Evolutionary conservation across 2,329 filamentous ascomycete genomes (phyloP).

Genomic region (Graphilbum ipis-grandicollis): DNA sequence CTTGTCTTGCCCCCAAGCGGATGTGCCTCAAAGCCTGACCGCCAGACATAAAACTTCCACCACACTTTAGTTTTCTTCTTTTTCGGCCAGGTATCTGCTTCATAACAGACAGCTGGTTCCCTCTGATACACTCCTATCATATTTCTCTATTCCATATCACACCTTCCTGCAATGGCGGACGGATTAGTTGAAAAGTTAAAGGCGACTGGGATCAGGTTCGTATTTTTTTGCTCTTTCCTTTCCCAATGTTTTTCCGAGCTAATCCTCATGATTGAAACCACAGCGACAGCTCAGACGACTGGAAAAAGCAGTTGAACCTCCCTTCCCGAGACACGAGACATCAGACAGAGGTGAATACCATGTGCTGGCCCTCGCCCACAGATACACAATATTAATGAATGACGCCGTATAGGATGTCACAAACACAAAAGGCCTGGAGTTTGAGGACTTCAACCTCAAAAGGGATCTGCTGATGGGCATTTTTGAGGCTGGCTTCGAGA

Average conservation of each 20-base stretch:
- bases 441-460: conserved; percentile 93
- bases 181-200: conserved; percentile 35
- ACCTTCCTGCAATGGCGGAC: conserved; percentile 22
- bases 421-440: conserved; percentile 91
- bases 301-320: conserved; percentile 57
- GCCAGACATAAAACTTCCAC: too few species aligned
- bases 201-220: conserved; percentile 26
- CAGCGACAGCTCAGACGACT: conserved; percentile 43
- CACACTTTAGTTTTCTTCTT: too few species aligned
- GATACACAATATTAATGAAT: not conserved
- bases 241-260: not conserved
- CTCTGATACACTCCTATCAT: not conserved
- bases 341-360: conserved; percentile 53
- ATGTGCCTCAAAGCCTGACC: too few species aligned
- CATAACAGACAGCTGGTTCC: too few species aligned
- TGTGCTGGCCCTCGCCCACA: not conserved
- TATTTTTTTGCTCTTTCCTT: not conserved
- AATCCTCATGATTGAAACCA: conserved; percentile 15
- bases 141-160: not conserved
- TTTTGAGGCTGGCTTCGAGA: conserved; percentile 97
- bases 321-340: conserved; percentile 60
- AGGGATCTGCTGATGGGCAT: conserved; percentile 96
- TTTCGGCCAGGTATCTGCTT: too few species aligned
- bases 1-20: too few species aligned
- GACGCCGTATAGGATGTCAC: conserved; percentile 92